A percentile compares a stretch with the other conserved stretches of the same genome.
Conservation (phyloP, 345 rosid genomes). For the Reutealis trisperma region DNA sequence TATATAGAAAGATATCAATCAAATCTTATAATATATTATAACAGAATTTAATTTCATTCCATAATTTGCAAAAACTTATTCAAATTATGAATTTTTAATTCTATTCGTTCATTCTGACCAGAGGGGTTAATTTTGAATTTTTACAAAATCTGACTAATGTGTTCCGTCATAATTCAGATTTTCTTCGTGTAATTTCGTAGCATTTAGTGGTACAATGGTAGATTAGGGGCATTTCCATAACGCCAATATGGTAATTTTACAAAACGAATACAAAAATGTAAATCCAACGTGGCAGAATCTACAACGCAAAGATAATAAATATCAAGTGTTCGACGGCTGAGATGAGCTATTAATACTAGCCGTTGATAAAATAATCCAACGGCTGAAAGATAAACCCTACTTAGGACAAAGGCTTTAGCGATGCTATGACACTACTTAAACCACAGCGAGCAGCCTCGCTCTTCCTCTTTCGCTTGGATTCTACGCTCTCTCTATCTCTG, state of each 20-base stretch:
- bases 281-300: neutral
- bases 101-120: neutral
- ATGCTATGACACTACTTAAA: neutral
- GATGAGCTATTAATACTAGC: neutral
- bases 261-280: neutral
- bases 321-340: neutral
- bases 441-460: neutral
- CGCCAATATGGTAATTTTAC: neutral
- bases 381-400: slow-evolving; percentile 7
- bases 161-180: neutral
- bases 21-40: no score
- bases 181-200: neutral
- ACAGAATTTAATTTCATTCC: no score
- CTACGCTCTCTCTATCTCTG: neutral
- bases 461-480: neutral
- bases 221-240: neutral
- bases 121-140: no score
- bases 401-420: neutral
- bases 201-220: neutral
- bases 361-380: slow-evolving; percentile 11
- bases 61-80: no score
- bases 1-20: no score
- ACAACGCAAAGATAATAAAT: neutral
- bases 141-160: no score
- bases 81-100: neutral